Base-by-base conservation (phyloP, 345 rosid genomes). In the Abelmoschus esculentus region DNA sequence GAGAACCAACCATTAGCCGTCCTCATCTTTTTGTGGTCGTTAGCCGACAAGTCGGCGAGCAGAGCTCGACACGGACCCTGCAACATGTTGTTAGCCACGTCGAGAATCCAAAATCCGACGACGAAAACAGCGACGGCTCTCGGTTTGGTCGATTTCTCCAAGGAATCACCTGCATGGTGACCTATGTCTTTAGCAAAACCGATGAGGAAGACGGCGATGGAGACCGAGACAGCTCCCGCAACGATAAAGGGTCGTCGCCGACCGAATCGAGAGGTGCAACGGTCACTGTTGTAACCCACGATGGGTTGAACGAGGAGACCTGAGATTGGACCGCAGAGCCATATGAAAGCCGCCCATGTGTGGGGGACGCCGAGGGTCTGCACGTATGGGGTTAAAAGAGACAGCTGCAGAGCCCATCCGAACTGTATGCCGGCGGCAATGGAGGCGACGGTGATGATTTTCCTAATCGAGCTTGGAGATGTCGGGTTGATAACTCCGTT, bases 381-480 rank as follows among this genome's bases (percentile, higher is more conserved):
- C 3, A 91, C 93, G 73, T 93, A 93, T 0, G 98, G 98, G 5
- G 98, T 91, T 49, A 93, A 60, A 0, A 91, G 80, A n/a, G 97
- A 93, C 12, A 93, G 87, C 76, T 93, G 98, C 0, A 93, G 73
- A 4, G 98, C 97, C 98, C 98, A 93, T 0, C 98, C 98, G 75
- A 93, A 93, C 74, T 93, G 95, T 61, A 91, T 68, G 6, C 98
- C 96, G 10, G 96, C 95, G 1, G 95, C 98, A 4, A 91, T 83
- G 4, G 98, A 70, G 1, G 98, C 83, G 5, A 93, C 96, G 18
- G 78, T 46, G 22, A 89, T 70, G 50, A 84, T 86, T 79, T 91
- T 88, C 73, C 78, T 66, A 17, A 82, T 52, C 0, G 84, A 70
- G 38, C 64, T 74, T 7, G 69, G 44, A 3, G 54, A 13, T 14